Evolutionary conservation across 2,329 filamentous ascomycete species (phyloP).

Genomic region (Macrophomina tecta): DNA sequence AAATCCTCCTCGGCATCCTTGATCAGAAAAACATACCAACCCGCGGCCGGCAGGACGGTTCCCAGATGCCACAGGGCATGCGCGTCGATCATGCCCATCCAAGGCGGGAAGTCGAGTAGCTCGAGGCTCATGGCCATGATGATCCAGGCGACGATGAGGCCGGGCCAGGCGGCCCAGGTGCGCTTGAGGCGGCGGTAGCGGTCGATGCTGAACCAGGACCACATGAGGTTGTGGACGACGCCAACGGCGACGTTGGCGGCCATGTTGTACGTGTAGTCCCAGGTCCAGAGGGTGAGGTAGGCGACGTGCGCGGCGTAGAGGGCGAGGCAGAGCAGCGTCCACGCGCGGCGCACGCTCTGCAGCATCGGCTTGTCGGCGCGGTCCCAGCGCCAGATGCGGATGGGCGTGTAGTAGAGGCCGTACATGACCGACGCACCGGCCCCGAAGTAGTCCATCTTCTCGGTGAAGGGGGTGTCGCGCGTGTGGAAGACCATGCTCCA

Average conservation of each 20-base stretch:
- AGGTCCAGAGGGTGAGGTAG: conserved; percentile 84
- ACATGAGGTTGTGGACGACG: conserved; percentile 79
- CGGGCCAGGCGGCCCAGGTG: conserved; percentile 87
- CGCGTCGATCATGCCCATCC: conserved; percentile 83
- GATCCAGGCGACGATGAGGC: conserved; percentile 89
- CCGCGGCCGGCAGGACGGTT: conserved; percentile 82
- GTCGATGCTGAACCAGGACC: conserved; percentile 81
- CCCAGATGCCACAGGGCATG: conserved; percentile 96
- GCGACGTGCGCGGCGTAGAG: conserved; percentile 79
- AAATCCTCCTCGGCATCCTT: conserved; percentile 86
- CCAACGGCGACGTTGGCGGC: conserved; percentile 87
- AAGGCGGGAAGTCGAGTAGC: conserved; percentile 89
- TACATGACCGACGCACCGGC: conserved; percentile 91
- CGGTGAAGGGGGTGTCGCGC: conserved; percentile 81
- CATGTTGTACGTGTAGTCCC: conserved; percentile 99
- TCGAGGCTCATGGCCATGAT: conserved; percentile 94
- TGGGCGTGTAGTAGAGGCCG: conserved; percentile 82
- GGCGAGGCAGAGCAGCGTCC: conserved; percentile 74
- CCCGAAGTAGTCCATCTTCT: conserved; percentile 95
- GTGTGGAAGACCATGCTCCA: conserved; percentile 94
- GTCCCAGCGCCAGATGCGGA: conserved; percentile 86
- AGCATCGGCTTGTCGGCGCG: conserved; percentile 53
- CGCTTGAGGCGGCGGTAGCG: conserved; percentile 74
- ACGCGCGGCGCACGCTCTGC: conserved; percentile 68
- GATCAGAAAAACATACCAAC: conserved; percentile 96